Evolutionary conservation across 192 early-diverging fungal species (phyloP), one percentile per base, ranked within the genome.

Genomic region (Diversispora epigaea): DNA sequence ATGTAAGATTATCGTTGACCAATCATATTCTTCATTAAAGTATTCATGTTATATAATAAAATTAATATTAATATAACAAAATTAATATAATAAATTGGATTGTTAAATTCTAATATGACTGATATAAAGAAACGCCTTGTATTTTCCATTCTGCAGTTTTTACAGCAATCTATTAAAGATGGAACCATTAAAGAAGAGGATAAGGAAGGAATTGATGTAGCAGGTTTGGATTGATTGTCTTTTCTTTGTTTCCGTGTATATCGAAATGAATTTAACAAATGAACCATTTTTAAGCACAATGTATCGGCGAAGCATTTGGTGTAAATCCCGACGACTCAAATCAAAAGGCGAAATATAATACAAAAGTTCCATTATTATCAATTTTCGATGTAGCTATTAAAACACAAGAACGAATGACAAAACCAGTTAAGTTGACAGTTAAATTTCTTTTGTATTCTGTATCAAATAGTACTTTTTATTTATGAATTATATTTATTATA

Each of bases 301-400:
- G 95, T 86, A 95, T 99, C 60, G 87, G 90, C 60, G 96, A 98
- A 72, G 93, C 95, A 21, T 99, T 99, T 84, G 93, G 89, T 39
- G 88, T 99, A 56, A 89, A 96, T 75, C 55, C 86, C 44, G 82
- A 84, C 43, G 93, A 98, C 80, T 81, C 83, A 17, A 83, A 78
- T 6, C 90, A 93, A 72, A 78, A 85, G 63, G 78, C 82, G 50
- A 73, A 83, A 52, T 93, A 93, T 69, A 90, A 89, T 69, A 97
- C 96, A 76, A 95, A 96, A 82, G 86, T 89, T 50, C 91, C 83
- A 45, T 87, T 99, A 12, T 83, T 86, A 63, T 88, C 88, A 61
- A 92, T 99, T 76, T 98, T 99, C 84, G 93, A 96, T 50, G 91
- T 96, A 32, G 97, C 93, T 78, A 80, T 93, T 47, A 91, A 90